Conservation (phyloP, 148 eudicot species). For the Camellia lanceoleosa region DNA sequence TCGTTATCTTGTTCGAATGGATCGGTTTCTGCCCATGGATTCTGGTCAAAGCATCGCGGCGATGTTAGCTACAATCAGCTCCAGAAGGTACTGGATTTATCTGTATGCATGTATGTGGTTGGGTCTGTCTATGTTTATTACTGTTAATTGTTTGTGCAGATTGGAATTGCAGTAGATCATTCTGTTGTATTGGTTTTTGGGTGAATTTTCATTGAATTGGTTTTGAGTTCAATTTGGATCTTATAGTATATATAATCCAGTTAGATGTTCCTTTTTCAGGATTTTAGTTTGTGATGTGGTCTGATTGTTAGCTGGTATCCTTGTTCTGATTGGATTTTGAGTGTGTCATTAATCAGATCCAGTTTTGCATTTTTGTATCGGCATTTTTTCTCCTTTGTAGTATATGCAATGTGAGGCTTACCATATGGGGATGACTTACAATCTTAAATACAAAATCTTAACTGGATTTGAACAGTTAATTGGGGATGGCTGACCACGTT, state of each 20-base stretch:
- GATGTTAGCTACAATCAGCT: conserved; percentile 78
- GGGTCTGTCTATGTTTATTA: no score
- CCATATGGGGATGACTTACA: not conserved
- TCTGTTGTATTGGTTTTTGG: not conserved
- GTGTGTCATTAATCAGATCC: conserved; percentile 29
- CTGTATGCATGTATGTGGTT: not conserved
- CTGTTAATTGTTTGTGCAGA: not conserved
- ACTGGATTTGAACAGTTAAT: not conserved
- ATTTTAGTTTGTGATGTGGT: conserved; percentile 13
- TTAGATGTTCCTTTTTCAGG: conserved; percentile 11
- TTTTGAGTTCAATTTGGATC: conserved; percentile 19
- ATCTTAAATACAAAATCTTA: not conserved
- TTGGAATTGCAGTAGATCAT: not conserved
- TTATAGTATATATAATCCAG: not conserved
- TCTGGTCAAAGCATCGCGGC: conserved; percentile 80
- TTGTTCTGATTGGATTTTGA: conserved; percentile 6
- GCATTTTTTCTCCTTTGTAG: not conserved
- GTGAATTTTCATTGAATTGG: conserved; percentile 9
- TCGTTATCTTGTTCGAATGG: conserved; percentile 50
- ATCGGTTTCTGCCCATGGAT: conserved; percentile 58
- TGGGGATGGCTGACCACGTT: not conserved
- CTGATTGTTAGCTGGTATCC: not conserved
- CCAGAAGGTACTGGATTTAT: conserved; percentile 30
- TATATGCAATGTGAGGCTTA: not conserved
- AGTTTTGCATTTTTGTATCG: not conserved